A percentile compares a stretch with the other conserved stretches of the same genome.
phyloP scores from a whole-genome alignment of 2,329 filamentous ascomycete species.

The Penicillium italicum region DNA sequence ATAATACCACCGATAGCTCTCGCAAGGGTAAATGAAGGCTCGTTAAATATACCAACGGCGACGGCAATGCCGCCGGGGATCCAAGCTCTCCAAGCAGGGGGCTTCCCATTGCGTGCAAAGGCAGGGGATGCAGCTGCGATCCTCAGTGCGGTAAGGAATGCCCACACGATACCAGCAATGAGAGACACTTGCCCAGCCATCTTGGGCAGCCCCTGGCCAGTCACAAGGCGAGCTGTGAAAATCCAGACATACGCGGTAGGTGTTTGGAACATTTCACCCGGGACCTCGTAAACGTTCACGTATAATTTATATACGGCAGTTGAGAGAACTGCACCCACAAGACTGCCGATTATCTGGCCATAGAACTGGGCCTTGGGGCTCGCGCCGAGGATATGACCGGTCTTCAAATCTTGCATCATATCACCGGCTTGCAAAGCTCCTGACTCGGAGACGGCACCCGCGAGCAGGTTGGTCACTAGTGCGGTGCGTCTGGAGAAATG shows the following conservation, averaged over 20 bases:
- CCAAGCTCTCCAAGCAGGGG: conserved; percentile 63
- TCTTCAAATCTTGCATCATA: conserved; percentile 95
- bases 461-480: conserved; percentile 91
- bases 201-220: conserved; percentile 77
- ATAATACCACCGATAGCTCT: conserved; percentile 74
- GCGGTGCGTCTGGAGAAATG: conserved; percentile 74
- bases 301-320: conserved; percentile 88
- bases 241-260: conserved; percentile 97
- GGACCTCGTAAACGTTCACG: conserved; percentile 82
- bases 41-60: conserved; percentile 97
- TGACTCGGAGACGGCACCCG: conserved; percentile 79
- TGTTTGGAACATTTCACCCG: conserved; percentile 85
- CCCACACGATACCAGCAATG: conserved; percentile 71
- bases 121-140: conserved; percentile 49
- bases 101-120: conserved; percentile 29
- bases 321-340: conserved; percentile 78
- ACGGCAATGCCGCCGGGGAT: conserved; percentile 86
- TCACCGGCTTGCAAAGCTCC: conserved; percentile 93
- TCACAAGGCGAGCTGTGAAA: conserved; percentile 90
- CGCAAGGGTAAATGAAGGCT: conserved; percentile 90
- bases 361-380: conserved; percentile 94
- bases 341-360: conserved; percentile 88
- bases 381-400: conserved; percentile 86
- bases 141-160: conserved; percentile 65
- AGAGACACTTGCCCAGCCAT: conserved; percentile 79